These are phyloP conservation scores for Histomonas meleagridis DNA, from an alignment of 208 protist species.

Conservation along the genomic window DNA sequence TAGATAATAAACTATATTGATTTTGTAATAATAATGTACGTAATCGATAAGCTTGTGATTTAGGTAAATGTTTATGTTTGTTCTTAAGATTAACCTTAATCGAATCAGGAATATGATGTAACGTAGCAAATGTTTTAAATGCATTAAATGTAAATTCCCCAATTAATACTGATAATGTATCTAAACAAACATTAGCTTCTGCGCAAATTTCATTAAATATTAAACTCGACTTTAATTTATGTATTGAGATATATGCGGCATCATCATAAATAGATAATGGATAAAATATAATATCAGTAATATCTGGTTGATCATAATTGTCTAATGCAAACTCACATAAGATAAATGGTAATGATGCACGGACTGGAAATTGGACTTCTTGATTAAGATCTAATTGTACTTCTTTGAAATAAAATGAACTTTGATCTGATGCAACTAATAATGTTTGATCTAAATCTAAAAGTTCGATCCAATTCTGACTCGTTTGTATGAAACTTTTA, in stretches of 20 bases:
- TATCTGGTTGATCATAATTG: neutral
- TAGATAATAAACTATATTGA: neutral
- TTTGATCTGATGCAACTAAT: neutral
- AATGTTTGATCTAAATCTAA: neutral
- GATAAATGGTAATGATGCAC: neutral
- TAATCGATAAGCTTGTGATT: neutral
- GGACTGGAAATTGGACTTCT: neutral
- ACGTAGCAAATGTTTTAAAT: neutral
- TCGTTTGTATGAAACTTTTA: neutral
- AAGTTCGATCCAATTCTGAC: neutral
- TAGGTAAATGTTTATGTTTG: neutral
- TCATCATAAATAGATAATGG: constrained; percentile 25
- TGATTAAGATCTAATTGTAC: neutral
- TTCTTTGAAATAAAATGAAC: neutral
- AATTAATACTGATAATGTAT: neutral
- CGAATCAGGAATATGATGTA: neutral
- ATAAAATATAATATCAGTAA: constrained; percentile 15
- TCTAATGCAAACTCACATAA: neutral
- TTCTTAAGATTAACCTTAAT: neutral
- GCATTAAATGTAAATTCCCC: neutral
- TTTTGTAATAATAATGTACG: neutral
- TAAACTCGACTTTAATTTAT: neutral
- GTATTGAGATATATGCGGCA: neutral
- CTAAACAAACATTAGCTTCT: neutral
- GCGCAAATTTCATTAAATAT: neutral